Base-by-base conservation (phyloP, 2,329 filamentous ascomycete species). In the Pleomassaria siparia region DNA sequence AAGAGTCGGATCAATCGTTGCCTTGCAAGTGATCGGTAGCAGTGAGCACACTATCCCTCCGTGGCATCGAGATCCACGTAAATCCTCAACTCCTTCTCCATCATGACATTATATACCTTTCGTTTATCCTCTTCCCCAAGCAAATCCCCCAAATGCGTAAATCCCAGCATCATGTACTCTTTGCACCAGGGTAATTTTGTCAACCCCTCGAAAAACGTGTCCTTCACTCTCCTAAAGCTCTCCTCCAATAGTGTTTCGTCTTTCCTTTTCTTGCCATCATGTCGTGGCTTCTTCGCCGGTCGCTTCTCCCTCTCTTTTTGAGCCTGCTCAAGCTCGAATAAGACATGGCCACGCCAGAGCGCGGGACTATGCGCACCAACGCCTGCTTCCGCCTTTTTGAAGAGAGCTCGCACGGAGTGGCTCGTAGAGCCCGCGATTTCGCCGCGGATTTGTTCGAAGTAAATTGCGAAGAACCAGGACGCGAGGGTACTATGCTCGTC, bases 181-280 rank as follows among this genome's bases (percentile, higher is more conserved):
- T 87, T 87, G 1, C 75, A 78, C 83, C 84, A 87, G 0, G 85
- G 85, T 58, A 84, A 76, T 13, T 74, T 70, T 35, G 76, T 72
- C 52, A 87, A 58, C 0, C 80, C 82, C 26, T 79, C 71, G 48
- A 81, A 79, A 56, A 82, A 82, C 0, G 82, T 73, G 1, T 76
- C 71, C 51, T 77, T 82, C 2, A 77, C 76, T 41, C 71, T 68
- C 2, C 53, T 48, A 6, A 76, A 66, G 8, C 72, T 65, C 3
- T 69, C 67, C 5, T 59, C 51, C 1, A 56, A 10, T 13, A 54
- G 40, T 1, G 8, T 33, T 22, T 59, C 54, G 30, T 51, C 54
- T 25, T 54, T 63, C n/a, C 52, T 51, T 36, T 56, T 63, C 47
- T 59, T 58, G 3, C 50, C 55, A 29, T 60, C 55, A 24, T 50